phyloP scores from a whole-genome alignment of 75 land plant species.

The Pinus taeda region DNA sequence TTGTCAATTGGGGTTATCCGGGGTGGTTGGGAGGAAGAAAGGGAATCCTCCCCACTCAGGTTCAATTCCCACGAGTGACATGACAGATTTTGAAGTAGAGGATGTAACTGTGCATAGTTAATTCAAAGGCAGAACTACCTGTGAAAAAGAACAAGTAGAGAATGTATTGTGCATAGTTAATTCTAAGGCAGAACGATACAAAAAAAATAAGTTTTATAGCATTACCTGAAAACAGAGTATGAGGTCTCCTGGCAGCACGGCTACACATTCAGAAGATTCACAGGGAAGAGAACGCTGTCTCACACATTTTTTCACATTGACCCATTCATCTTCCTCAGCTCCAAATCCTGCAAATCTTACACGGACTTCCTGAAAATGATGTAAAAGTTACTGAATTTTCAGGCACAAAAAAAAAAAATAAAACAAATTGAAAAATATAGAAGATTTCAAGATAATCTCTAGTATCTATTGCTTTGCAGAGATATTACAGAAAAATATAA shows the following conservation, averaged over 20 bases:
- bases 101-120: no score
- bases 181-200: not conserved
- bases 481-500: not conserved
- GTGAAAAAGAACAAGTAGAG: no score
- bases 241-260: conserved; percentile 90
- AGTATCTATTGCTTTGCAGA: not conserved
- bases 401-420: not conserved
- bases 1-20: no score
- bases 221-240: conserved; percentile 93
- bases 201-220: not conserved
- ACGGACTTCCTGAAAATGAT: conserved; percentile 66
- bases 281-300: conserved; percentile 93
- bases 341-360: conserved; percentile 95
- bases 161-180: not conserved
- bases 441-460: not conserved
- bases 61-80: no score
- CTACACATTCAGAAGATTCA: conserved; percentile 90
- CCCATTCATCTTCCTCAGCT: conserved; percentile 95
- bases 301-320: conserved; percentile 64
- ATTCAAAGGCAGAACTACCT: no score
- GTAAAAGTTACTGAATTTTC: not conserved
- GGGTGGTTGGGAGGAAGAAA: no score
- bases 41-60: no score
- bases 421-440: not conserved
- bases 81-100: no score